These are phyloP conservation scores for Cichorium intybus DNA, from an alignment of 140 eudicot genomes.

Conservation along the genomic window DNA sequence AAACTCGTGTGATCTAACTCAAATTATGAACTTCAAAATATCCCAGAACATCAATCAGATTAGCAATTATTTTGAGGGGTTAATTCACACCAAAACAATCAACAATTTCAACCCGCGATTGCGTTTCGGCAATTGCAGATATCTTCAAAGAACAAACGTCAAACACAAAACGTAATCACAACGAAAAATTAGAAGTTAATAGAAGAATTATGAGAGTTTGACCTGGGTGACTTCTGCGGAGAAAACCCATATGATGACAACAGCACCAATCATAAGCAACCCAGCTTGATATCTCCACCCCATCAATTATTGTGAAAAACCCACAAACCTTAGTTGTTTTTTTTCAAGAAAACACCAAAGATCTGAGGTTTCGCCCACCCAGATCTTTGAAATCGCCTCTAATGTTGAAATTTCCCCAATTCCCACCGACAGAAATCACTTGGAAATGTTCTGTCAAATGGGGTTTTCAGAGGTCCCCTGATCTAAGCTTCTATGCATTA, in stretches of 20 bases:
- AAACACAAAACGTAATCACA: too few relatives aligned
- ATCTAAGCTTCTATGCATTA: conserved; percentile 30
- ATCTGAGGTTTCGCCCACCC: conserved; percentile 26
- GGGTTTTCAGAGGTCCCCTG: conserved; percentile 17
- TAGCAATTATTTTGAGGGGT: not conserved
- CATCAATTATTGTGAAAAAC: conserved; percentile 44
- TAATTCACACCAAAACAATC: conserved; percentile 14
- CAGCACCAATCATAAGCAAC: conserved; percentile 68
- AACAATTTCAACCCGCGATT: not conserved
- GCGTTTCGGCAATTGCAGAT: not conserved
- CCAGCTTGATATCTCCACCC: conserved; percentile 93
- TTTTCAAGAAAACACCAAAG: conserved; percentile 26
- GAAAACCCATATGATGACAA: conserved; percentile 91
- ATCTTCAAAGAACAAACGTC: too few relatives aligned
- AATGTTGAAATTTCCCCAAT: conserved; percentile 4
- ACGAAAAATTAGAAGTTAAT: not conserved
- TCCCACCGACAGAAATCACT: conserved; percentile 18
- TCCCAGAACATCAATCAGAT: conserved; percentile 2
- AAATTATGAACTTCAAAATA: not conserved
- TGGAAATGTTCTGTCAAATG: conserved; percentile 21
- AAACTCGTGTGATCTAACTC: conserved; percentile 28
- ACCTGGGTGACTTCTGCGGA: conserved; percentile 99
- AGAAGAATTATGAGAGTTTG: not conserved
- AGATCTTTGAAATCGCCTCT: conserved; percentile 26
- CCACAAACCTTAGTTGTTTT: conserved; percentile 16